Conservation (phyloP, 129 eudicot species). For the Escallonia rubra region DNA sequence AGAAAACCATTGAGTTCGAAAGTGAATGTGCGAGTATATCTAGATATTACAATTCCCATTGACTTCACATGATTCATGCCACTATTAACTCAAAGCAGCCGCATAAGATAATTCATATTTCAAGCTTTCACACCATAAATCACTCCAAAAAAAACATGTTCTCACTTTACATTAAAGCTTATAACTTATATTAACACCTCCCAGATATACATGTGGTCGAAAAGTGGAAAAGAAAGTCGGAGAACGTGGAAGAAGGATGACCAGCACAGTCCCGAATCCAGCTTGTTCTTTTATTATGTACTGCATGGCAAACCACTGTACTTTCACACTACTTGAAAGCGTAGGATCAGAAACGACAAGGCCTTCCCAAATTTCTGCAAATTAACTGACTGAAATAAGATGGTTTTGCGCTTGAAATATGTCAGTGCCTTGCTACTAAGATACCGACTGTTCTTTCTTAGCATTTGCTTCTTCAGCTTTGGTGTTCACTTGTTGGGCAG, state of each 20-base stretch:
- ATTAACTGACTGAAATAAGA: slow-evolving; percentile 6
- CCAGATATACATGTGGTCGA: slow-evolving; percentile 2
- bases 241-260: no score
- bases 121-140: background rate
- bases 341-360: slow-evolving; percentile 6
- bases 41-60: no score
- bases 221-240: background rate
- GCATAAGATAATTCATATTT: no score
- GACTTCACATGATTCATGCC: no score
- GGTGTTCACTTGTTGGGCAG: slow-evolving; percentile 10
- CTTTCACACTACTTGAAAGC: slow-evolving; percentile 33
- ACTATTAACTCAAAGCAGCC: no score
- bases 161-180: background rate
- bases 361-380: slow-evolving; percentile 3
- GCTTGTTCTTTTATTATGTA: slow-evolving; percentile 6
- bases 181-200: background rate
- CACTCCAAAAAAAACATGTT: background rate
- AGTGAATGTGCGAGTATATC: no score
- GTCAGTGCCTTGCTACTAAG: slow-evolving; percentile 12
- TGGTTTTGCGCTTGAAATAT: background rate
- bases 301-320: background rate
- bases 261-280: background rate
- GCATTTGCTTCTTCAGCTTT: slow-evolving; percentile 30
- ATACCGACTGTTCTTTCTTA: slow-evolving; percentile 20
- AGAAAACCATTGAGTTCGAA: no score